phyloP scores from a whole-genome alignment of 768 basidiomycete genomes.

The Gymnopilus dilepis region DNA sequence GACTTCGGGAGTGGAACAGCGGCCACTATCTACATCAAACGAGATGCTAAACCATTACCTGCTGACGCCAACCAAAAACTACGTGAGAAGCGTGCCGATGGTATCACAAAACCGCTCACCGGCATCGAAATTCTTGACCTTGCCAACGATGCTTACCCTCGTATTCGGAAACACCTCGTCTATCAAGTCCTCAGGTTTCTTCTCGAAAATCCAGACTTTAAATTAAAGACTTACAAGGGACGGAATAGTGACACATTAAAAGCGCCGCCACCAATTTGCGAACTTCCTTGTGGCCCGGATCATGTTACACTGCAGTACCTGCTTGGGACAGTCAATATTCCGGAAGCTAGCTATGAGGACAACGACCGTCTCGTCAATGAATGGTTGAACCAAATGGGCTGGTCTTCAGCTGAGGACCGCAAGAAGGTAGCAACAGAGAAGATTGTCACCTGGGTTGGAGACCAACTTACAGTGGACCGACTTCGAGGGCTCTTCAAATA shows the following conservation, averaged over 20 bases:
- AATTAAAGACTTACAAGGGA: background rate
- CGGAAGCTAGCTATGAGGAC: slow-evolving; percentile 47
- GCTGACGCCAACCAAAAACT: slow-evolving; percentile 25
- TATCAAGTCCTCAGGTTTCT: background rate
- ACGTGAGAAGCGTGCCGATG: slow-evolving; percentile 25
- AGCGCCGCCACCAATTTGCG: slow-evolving; percentile 24
- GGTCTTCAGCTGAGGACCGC: too few species aligned
- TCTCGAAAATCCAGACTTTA: background rate
- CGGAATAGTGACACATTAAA: slow-evolving; percentile 12
- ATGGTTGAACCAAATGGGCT: slow-evolving; percentile 36
- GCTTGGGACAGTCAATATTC: slow-evolving; percentile 38
- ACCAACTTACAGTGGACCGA: too few species aligned
- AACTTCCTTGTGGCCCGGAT: slow-evolving; percentile 32
- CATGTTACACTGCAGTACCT: slow-evolving; percentile 38
- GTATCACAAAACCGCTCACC: slow-evolving; percentile 28
- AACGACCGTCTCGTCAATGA: slow-evolving; percentile 36
- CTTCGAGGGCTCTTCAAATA: too few species aligned
- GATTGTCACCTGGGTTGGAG: too few species aligned
- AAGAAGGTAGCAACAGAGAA: too few species aligned
- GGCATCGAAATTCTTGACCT: slow-evolving; percentile 29
- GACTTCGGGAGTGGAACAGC: slow-evolving; percentile 43
- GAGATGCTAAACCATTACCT: slow-evolving; percentile 21
- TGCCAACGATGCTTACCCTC: slow-evolving; percentile 15
- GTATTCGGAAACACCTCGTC: background rate
- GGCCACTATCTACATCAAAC: slow-evolving; percentile 39